Conservation (phyloP, 2,329 filamentous ascomycete genomes). For the Chrysoporthe cubensis region DNA sequence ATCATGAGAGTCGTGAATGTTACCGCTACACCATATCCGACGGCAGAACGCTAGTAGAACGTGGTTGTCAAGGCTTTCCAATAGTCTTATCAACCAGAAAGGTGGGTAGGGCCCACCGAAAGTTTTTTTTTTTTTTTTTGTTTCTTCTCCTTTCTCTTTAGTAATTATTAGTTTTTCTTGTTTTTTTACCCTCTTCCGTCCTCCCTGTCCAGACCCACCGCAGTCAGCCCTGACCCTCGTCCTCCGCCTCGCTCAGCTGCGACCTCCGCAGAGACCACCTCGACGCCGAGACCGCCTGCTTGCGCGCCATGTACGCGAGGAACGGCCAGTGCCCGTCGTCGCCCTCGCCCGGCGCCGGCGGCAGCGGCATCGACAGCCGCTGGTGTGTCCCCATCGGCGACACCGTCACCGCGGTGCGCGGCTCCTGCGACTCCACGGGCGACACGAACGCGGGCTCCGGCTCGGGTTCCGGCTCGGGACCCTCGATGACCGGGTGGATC, state of each 20-base stretch:
- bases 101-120: neutral
- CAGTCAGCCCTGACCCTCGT: neutral
- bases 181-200: neutral
- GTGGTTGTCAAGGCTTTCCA: too few species aligned
- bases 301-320: slow-evolving; percentile 24
- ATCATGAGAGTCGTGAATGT: slow-evolving; percentile 28
- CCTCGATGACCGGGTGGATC: slow-evolving; percentile 1
- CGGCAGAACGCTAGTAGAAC: neutral
- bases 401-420: neutral
- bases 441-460: neutral
- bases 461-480: neutral
- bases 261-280: slow-evolving; percentile 25
- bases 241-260: neutral
- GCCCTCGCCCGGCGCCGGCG: neutral
- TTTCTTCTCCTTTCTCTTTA: neutral
- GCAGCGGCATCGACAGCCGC: slow-evolving; percentile 2
- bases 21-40: slow-evolving; percentile 30
- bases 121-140: neutral
- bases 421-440: slow-evolving; percentile 9
- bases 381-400: neutral
- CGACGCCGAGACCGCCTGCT: slow-evolving; percentile 24
- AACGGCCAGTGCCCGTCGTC: slow-evolving; percentile 21
- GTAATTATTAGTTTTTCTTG: neutral
- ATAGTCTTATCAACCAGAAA: neutral
- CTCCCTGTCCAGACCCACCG: neutral